Base-by-base conservation (phyloP, 345 rosid genomes). In the Salix brachista region DNA sequence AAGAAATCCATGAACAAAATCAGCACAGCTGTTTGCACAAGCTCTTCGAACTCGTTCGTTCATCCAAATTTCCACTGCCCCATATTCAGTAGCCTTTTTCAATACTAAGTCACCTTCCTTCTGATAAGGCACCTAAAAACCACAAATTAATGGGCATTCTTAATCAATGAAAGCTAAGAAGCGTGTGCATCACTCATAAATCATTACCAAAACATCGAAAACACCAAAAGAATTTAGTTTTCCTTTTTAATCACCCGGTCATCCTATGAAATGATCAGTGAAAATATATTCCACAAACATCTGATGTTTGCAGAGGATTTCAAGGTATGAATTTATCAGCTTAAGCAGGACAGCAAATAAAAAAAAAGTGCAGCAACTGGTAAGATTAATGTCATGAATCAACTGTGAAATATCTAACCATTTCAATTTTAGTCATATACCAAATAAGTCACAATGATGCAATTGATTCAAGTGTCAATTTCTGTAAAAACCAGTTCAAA, bases 11-110 rank as follows among this genome's bases (percentile, higher is more conserved):
- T 91, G 89, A 28, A 93, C 48, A 80, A 93, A 96, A 82, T 88
- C 92, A 79, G 99, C 99, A 87, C 98, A 96, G 81, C 98, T 90
- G 80, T 80, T 91, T 32, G 92, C 93, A 85, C 98, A 91, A 80
- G 99, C 99, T 87, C 99, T 89, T 56, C 99, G 90, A 67, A 90
- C 97, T 0, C 96, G 96, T 77, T 95, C 99, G 39, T 95, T 95
- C 97, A 95, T 95, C 99, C 99, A 95, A 79, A 95, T 95, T 73
- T 95, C 98, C 44, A 93, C 99, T 0, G 97, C 99, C 34, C 99
- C 99, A 67, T 89, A 93, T 78, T 93, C 96, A 71, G 96, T 90
- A 23, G 99, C 99, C 91, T 91, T 96, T 88, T 96, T 96, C 90
- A 96, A 72, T 46, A 96, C 97, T 77, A 91, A 86, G 83, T 93